These are phyloP conservation scores for Pleurozium schreberi DNA, from an alignment of 225 moss, liverwort and hornwort genomes.

Conservation along the genomic window DNA sequence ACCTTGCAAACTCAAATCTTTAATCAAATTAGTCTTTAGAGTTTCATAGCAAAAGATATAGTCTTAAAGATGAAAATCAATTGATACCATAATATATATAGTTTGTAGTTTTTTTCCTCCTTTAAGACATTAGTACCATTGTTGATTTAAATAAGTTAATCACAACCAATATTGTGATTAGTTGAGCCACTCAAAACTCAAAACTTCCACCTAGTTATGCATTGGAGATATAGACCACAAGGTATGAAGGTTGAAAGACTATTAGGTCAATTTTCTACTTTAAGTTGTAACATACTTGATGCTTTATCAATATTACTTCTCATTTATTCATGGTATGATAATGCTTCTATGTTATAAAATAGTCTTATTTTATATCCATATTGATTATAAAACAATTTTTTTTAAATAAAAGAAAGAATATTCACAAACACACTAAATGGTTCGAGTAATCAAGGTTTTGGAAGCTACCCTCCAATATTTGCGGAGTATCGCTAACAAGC, in stretches of 20 bases:
- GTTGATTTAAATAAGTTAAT: neutral
- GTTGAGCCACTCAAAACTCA: neutral
- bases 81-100: neutral
- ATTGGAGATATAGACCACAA: neutral
- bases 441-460: neutral
- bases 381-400: neutral
- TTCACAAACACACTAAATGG: neutral
- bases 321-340: neutral
- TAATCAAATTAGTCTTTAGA: neutral
- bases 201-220: neutral
- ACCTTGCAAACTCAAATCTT: neutral
- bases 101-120: neutral
- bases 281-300: neutral
- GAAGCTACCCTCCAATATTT: neutral
- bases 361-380: neutral
- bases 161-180: accelerated
- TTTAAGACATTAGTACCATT: neutral
- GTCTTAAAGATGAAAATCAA: neutral
- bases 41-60: neutral
- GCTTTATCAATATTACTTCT: neutral
- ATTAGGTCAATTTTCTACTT: neutral
- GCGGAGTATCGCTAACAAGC: neutral
- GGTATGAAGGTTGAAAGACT: neutral
- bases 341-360: neutral
- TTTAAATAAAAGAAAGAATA: neutral